A percentile compares a stretch with the other conserved stretches of the same genome.
Evolutionary conservation across 177 flowering plant species (phyloP).

Genomic region (Vitis hybrid): DNA sequence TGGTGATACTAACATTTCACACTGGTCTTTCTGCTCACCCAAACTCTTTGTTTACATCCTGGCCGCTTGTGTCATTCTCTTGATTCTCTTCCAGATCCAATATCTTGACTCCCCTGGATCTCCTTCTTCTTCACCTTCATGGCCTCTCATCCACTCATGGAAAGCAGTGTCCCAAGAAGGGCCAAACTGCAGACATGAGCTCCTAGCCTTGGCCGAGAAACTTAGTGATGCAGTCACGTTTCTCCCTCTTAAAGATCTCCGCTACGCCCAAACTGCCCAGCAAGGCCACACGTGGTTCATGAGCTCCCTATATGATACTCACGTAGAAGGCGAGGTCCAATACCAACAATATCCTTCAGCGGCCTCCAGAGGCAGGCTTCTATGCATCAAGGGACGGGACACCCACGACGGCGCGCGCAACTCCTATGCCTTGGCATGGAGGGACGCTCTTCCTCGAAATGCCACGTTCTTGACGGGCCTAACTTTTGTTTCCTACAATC

Average conservation of each 20-base stretch:
- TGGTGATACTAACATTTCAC: no score
- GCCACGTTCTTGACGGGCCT: slow-evolving; percentile 33
- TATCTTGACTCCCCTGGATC: background rate
- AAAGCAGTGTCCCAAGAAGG: background rate
- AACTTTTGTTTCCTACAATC: slow-evolving; percentile 39
- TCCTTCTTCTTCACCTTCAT: background rate
- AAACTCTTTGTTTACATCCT: no score
- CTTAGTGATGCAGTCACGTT: slow-evolving; percentile 40
- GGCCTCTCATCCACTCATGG: background rate
- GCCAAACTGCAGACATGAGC: background rate
- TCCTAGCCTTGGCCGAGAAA: slow-evolving; percentile 2
- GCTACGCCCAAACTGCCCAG: slow-evolving; percentile 36
- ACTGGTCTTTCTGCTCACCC: no score
- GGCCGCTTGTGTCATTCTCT: background rate
- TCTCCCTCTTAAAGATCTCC: slow-evolving; percentile 56
- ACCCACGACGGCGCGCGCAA: slow-evolving; percentile 34
- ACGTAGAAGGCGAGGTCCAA: slow-evolving; percentile 29
- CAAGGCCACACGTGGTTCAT: slow-evolving; percentile 66
- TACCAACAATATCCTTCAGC: slow-evolving; percentile 18
- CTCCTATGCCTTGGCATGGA: slow-evolving; percentile 49
- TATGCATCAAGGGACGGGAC: slow-evolving; percentile 38
- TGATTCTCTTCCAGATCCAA: slow-evolving; percentile 9
- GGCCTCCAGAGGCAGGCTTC: slow-evolving; percentile 37
- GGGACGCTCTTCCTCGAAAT: slow-evolving; percentile 28
- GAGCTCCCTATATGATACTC: slow-evolving; percentile 49